Percentiles rank a stretch among this genome's conserved stretches.
phyloP scores from a whole-genome alignment of 805 yeast genomes.

The Cyberlindnera galapagoensis region DNA sequence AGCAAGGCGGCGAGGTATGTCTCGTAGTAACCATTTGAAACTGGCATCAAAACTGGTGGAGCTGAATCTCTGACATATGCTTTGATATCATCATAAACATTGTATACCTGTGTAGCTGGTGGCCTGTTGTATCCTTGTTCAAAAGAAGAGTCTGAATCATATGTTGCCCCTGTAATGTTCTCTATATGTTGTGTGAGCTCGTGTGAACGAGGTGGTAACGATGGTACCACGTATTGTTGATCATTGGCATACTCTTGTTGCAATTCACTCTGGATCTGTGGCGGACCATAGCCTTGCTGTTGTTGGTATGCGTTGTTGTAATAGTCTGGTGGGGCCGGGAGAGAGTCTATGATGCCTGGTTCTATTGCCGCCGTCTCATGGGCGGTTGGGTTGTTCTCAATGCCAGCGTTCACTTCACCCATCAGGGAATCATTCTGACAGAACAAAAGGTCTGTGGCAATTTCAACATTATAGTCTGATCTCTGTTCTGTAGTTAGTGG shows the following conservation, averaged over 20 bases:
- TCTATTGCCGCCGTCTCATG: constrained; percentile 3
- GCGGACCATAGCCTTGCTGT: too few species aligned
- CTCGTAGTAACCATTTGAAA: constrained; percentile 27
- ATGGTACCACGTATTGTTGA: neutral
- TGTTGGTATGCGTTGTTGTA: neutral
- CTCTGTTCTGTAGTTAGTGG: neutral
- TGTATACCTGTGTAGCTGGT: constrained; percentile 4
- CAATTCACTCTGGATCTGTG: too few species aligned
- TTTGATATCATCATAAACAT: constrained; percentile 28
- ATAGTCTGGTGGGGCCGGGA: constrained; percentile 1
- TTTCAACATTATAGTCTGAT: constrained; percentile 1
- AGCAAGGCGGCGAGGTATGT: constrained; percentile 37
- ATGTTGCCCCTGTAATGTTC: too few species aligned
- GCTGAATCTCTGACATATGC: constrained; percentile 10
- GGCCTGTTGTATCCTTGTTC: neutral
- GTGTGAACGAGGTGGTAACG: constrained; percentile 1
- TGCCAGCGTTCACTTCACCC: too few species aligned
- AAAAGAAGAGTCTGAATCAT: too few species aligned
- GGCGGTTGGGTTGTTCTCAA: too few species aligned
- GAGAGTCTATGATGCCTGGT: constrained; percentile 2
- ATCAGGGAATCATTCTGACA: neutral
- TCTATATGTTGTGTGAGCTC: constrained; percentile 1
- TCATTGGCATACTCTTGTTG: too few species aligned
- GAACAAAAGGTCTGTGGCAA: constrained; percentile 4
- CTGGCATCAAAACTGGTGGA: constrained; percentile 32